Evolutionary conservation across 345 rosid genomes (phyloP), one percentile per base, ranked within the genome.

Genomic region (Gossypium thurberi): DNA sequence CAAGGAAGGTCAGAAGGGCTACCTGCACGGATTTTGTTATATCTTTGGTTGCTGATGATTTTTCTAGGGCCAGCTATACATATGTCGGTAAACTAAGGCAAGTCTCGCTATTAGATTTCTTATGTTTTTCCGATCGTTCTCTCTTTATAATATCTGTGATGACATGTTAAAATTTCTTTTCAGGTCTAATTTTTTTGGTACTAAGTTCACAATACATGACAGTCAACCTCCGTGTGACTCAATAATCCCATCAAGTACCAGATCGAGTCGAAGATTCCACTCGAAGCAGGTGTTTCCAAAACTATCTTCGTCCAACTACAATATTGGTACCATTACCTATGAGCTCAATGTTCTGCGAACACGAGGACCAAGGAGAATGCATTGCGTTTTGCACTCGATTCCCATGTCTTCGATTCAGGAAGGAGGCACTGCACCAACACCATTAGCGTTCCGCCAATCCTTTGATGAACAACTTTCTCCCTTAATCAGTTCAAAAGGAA

Each of bases 341-440:
- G 98, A 90, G 86, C 91, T 95, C 71, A 95, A 92, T 78, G 97
- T 92, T 77, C 92, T 95, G 21, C 90, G 96, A 65, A 85, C 94
- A 0, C 83, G 98, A 80, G 99, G 98, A 10, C 99, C 99, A 5
- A 85, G 99, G 86, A 86, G 90, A 84, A 92, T 95, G 98, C 89
- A 90, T 71, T 95, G 99, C 59, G 67, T 80, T 48, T 84, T 95
- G 96, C 85, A 88, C 75, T 84, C 89, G 42, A 89, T 95, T 81
- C 97, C 97, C 1, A 28, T 86, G 75, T 90, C 96, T 77, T 84
- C 90, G 69, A 84, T 92, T 75, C 86, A 87, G 73, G 84, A 87
- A 61, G 97, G 92, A n/a, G 89, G 92, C 23, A 79, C 74, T 20
- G 87, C 85, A 71, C 88, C 92, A 61, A 84, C 92, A 40, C 86